A percentile compares a stretch with the other conserved stretches of the same genome.
Conservation (phyloP, 768 basidiomycete genomes). For the Suillus fuscotomentosus region DNA sequence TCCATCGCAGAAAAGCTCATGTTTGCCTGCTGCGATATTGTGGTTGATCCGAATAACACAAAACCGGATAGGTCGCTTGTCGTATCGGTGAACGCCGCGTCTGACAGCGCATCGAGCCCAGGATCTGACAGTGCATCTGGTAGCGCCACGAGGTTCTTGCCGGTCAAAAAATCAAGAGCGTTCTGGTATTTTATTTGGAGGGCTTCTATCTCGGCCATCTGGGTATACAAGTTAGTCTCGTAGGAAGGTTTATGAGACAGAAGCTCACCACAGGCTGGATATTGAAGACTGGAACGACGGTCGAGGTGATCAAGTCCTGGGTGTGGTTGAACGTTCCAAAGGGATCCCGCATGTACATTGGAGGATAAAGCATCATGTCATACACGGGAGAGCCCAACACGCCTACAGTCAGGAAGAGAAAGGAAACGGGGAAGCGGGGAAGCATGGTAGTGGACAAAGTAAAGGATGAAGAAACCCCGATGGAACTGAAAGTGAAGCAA, state of each 20-base stretch:
- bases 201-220: neutral
- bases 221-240: neutral
- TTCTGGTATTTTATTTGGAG: neutral
- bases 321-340: neutral
- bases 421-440: neutral
- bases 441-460: constrained; percentile 13
- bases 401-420: constrained; percentile 8
- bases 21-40: neutral
- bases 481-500: constrained; percentile 11
- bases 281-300: neutral
- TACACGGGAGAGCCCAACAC: constrained; percentile 15
- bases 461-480: neutral
- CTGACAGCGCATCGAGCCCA: neutral
- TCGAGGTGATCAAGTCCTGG: neutral
- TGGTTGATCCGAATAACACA: neutral
- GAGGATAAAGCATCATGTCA: neutral
- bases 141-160: neutral
- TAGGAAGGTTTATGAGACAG: neutral
- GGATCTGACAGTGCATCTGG: neutral
- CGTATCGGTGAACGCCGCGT: neutral
- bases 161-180: neutral
- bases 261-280: neutral
- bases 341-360: neutral
- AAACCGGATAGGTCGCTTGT: neutral
- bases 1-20: neutral